Conservation (phyloP, 768 basidiomycete genomes). For the Clavaria fumosa region DNA sequence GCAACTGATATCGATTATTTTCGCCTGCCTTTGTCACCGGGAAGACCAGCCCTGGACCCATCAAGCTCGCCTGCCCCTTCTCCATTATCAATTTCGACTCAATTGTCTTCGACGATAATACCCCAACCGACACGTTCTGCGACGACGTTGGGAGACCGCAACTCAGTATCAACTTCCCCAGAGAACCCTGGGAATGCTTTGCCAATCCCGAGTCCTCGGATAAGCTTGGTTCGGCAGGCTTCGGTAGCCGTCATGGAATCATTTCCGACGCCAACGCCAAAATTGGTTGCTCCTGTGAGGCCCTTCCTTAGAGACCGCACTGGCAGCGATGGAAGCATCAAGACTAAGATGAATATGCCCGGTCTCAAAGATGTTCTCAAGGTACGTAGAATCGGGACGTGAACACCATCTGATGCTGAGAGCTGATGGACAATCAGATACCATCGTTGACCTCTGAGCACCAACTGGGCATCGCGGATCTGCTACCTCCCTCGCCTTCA, state of each 20-base stretch:
- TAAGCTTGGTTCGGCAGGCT: not conserved
- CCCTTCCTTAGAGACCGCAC: slow-evolving; percentile 28
- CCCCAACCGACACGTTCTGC: slow-evolving; percentile 46
- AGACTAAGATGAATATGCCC: slow-evolving; percentile 26
- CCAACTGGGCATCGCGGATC: slow-evolving; percentile 48
- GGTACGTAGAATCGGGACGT: too few relatives aligned
- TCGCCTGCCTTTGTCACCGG: too few relatives aligned
- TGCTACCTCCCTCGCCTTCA: slow-evolving; percentile 63
- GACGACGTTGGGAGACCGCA: slow-evolving; percentile 26
- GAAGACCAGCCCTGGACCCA: too few relatives aligned
- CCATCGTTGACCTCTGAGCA: slow-evolving; percentile 56
- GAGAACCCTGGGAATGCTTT: slow-evolving; percentile 1
- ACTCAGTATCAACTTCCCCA: too few relatives aligned
- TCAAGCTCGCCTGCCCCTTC: slow-evolving; percentile 26
- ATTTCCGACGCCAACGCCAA: slow-evolving; percentile 2
- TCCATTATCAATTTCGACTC: slow-evolving; percentile 26
- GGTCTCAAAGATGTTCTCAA: slow-evolving; percentile 63
- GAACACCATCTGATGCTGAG: slow-evolving; percentile 1
- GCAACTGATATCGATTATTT: too few relatives aligned
- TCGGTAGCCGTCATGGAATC: slow-evolving; percentile 8
- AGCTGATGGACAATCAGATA: slow-evolving; percentile 26
- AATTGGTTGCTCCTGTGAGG: slow-evolving; percentile 27
- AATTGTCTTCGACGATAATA: slow-evolving; percentile 18
- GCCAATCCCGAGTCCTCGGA: not conserved
- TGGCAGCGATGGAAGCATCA: slow-evolving; percentile 34